Base-by-base conservation (phyloP, 192 early-diverging fungal species). In the Lobosporangium transversale region DNA sequence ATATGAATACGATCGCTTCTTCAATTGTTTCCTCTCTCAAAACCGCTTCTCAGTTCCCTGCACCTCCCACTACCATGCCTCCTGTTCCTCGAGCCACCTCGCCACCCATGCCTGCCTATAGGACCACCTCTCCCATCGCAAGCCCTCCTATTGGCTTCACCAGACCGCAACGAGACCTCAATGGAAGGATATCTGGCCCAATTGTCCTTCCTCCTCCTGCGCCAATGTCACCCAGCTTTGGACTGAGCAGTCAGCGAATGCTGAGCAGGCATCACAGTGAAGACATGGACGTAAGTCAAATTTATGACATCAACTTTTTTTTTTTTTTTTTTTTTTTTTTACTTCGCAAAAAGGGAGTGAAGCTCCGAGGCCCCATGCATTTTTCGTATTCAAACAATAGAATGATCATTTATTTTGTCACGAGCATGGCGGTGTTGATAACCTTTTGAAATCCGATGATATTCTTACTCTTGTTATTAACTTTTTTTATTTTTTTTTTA, bases 221-320 rank as follows among this genome's bases (percentile, higher is more conserved):
- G 4, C 54, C 69, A 53, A 62, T 62, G 44, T 58, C 60, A 14
- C 69, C 69, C 17, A 71, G 69, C 40, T 52, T 63, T 45, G 60
- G 60, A 20, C 47, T 70, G 52, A 62, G 58, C n/a, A 56, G 59
- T 32, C 68, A 70, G 3, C 58, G 62, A 26, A 62, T 57, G 2
- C 17, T 51, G 33, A 45, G 29, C 33, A 44, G 60, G 30, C 50
- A 58, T 45, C 47, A 43, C 4, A 67, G 58, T 33, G 60, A 67
- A 1, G 73, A 76, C 23, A 17, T 76, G n/a, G 65, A 76, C 51
- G 73, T 76, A 76, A 52, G 73, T 76, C 26, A 21, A 8, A 2
- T 26, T 11, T 11, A 7, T 42, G 15, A 15, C 9, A n/a, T n/a
- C n/a, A n/a, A n/a, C n/a, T n/a, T n/a, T n/a, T n/a, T n/a, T n/a